These are phyloP conservation scores for Dactylellina leptospora DNA, from an alignment of 2,329 filamentous ascomycete genomes.

Conservation along the genomic window DNA sequence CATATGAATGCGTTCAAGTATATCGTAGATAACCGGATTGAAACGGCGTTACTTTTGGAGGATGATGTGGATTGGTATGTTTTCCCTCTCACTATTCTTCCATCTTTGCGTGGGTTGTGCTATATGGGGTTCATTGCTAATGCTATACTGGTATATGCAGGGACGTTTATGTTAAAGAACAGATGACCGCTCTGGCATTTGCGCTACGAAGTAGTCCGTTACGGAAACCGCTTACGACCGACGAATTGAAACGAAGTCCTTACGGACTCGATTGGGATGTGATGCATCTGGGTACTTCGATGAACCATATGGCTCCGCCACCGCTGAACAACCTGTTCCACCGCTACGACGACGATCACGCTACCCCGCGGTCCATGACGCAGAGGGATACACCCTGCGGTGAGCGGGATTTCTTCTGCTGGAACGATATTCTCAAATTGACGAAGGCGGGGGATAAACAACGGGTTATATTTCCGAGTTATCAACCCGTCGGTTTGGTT, in stretches of 20 bases:
- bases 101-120: too few relatives aligned
- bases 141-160: too few relatives aligned
- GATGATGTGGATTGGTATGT: constrained; percentile 51
- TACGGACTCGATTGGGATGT: constrained; percentile 53
- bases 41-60: constrained; percentile 44
- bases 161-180: constrained; percentile 49
- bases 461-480: constrained; percentile 42
- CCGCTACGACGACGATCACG: constrained; percentile 37
- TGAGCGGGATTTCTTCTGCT: constrained; percentile 50
- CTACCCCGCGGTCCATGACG: constrained; percentile 32
- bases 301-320: constrained; percentile 48
- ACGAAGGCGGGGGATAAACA: constrained; percentile 29
- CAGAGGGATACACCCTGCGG: constrained; percentile 29
- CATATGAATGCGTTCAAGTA: constrained; percentile 53
- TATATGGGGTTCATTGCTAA: too few relatives aligned
- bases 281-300: constrained; percentile 49
- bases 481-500: constrained; percentile 46
- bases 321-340: constrained; percentile 45
- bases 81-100: not conserved
- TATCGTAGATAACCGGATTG: constrained; percentile 47
- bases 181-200: constrained; percentile 32
- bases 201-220: constrained; percentile 39
- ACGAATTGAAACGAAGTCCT: constrained; percentile 36
- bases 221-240: constrained; percentile 41
- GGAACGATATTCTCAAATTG: constrained; percentile 50